Evolutionary conservation across 768 basidiomycete species (phyloP), one percentile per base, ranked within the genome.

Genomic region (Exsudoporus frostii): DNA sequence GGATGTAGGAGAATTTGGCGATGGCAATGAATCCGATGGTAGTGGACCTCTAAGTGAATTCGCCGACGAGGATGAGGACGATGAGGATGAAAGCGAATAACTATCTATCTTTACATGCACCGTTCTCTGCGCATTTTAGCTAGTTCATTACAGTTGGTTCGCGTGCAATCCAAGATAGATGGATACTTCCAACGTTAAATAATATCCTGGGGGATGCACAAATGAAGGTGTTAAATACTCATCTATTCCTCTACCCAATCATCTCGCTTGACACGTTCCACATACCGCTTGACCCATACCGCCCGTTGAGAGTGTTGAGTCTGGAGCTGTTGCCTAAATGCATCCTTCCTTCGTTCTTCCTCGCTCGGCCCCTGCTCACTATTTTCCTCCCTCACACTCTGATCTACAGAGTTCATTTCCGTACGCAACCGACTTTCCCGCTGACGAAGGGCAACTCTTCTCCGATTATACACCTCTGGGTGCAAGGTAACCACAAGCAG

Each of bases 381-480:
- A 66, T 69, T 58, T 64, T 68, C 65, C 17, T 58, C 36, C 50
- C 66, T 68, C 5, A 44, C 59, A 14, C 44, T 56, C 15, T 61
- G 60, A 40, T 70, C 69, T 14, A 70, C 56, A 4, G 65, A 69
- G 55, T 79, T 80, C 54, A 80, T 81, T 67, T 90, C 88, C 29
- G 83, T 85, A 56, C 86, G 76, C 33, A 90, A 65, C 40, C 78
- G 76, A 8, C 85, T 83, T 71, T 90, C 88, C 47, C 88, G 71
- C 53, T 74, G 75, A 58, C 81, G 73, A 60, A 90, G 76, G 14
- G 76, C 78, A 20, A 65, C 70, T 45, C 87, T 73, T 61, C 88
- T 75, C 54, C 82, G 78, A 62, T 89, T 83, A 81, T 88, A 89
- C 37, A 88, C 74, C 36, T 86, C 88, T 5, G 88, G 88, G 64